Base-by-base conservation (phyloP, 2,329 filamentous ascomycete species). In the Hymenoscyphus infarciens region DNA sequence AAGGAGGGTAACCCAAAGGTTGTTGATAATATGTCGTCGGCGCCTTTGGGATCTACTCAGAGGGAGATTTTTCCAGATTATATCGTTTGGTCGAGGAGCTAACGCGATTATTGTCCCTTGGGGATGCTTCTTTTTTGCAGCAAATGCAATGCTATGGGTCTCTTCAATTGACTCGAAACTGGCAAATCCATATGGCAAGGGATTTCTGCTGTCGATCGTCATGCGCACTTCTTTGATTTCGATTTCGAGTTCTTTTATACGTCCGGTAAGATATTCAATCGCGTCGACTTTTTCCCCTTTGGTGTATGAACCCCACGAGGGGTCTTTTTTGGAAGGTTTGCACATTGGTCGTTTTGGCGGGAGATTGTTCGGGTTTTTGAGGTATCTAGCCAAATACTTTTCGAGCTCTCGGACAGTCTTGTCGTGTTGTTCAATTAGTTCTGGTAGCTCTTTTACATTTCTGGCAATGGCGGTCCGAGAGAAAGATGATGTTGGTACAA, bases 21-120 rank as follows among this genome's bases (percentile, higher is more conserved):
- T 89, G 77, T 95, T 96, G 71, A 92, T 81, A 65, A 94, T 82
- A 45, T 88, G 82, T 70, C 89, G 89, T 78, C 89, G 90, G 65
- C 83, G 83, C 60, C 93, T 85, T 0, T 87, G 83, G 31, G 84
- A 79, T 45, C 87, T 87, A 16, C 82, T 85, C 62, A 98, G 79
- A 5, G 86, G 83, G 79, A 99, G 84, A 72, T 99, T 99, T 74
- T 92, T 89, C 95, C 95, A 99, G 67, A 99, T 96, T 60, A 99
- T 85, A 74, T 98, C 94, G 73, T 90, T 92, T 2, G 95, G 94
- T 63, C 87, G 86, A 1, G 95, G 92, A 0, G 95, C 93, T 15
- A 98, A 82, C 5, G 79, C 82, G 61, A 99, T 85, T 0, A 84
- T 90, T 0, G 92, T 87, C 5, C 91, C 91, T 49, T 90, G 82